Evolutionary conservation across 2,329 filamentous ascomycete genomes (phyloP).

Genomic region (Hymenoscyphus fraxineus): DNA sequence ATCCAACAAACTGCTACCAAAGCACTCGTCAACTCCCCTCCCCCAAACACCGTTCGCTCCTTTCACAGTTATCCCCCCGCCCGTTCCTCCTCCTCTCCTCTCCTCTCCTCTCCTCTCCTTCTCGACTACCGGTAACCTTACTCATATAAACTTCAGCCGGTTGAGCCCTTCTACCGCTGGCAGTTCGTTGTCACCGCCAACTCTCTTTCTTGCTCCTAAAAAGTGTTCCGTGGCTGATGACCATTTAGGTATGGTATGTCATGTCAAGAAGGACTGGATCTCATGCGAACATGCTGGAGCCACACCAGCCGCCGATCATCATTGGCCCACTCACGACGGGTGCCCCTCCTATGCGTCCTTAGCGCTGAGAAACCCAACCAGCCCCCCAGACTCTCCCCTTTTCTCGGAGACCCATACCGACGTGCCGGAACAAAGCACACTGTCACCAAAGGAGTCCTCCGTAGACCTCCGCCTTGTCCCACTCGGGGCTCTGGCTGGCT

Average conservation of each 20-base stretch:
- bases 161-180: not conserved
- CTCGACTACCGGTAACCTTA: not conserved
- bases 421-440: constrained; percentile 19
- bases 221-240: constrained; percentile 7
- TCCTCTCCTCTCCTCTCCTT: not conserved
- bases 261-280: not conserved
- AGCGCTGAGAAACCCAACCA: constrained; percentile 13
- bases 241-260: not conserved
- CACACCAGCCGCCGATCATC: not conserved
- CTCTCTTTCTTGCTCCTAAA: constrained; percentile 6
- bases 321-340: constrained; percentile 19
- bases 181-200: constrained; percentile 2
- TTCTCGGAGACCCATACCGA: constrained; percentile 24
- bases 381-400: constrained; percentile 1
- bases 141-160: not conserved
- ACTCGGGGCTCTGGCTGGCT: constrained; percentile 14
- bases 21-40: not conserved
- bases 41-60: not conserved
- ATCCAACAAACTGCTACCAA: not conserved
- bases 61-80: not conserved
- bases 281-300: constrained; percentile 15
- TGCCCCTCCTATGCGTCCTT: constrained; percentile 16
- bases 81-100: not conserved
- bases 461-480: constrained; percentile 8
- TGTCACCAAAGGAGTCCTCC: constrained; percentile 2